Evolutionary conservation across 805 yeast species (phyloP).

Genomic region (Metschnikowia amazonensis): DNA sequence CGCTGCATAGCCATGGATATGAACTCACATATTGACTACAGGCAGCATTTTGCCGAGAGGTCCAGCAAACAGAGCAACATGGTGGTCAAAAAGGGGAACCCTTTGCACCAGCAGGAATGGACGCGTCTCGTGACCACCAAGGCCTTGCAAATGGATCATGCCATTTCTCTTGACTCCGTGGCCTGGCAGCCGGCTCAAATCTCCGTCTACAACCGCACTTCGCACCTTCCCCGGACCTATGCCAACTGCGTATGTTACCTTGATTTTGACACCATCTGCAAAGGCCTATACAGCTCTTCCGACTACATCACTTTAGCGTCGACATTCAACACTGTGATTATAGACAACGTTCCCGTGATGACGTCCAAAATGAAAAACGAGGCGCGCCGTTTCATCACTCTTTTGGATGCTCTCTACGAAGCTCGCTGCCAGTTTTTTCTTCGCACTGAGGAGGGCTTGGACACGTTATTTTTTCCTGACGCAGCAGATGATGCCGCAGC

Average conservation of each 20-base stretch:
- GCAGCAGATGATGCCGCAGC: conserved; percentile 19
- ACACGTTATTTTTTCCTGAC: conserved; percentile 61
- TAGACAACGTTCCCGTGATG: conserved; percentile 60
- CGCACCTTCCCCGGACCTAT: conserved; percentile 44
- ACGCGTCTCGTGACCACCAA: conserved; percentile 22
- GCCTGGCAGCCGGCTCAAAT: conserved; percentile 28
- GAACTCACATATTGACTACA: conserved; percentile 56
- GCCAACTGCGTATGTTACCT: conserved; percentile 39
- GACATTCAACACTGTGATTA: conserved; percentile 49
- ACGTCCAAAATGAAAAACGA: conserved; percentile 57
- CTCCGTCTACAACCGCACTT: conserved; percentile 53
- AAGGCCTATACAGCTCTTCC: conserved; percentile 56
- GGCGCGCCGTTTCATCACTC: conserved; percentile 63
- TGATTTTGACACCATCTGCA: conserved; percentile 53
- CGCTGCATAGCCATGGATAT: conserved; percentile 62
- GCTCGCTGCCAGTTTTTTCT: conserved; percentile 58
- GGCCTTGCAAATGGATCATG: conserved; percentile 16
- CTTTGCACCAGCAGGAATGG: conserved; percentile 34
- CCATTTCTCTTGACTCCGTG: conserved; percentile 11
- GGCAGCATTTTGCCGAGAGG: conserved; percentile 30
- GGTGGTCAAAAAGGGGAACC: conserved; percentile 28
- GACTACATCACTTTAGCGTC: conserved; percentile 70
- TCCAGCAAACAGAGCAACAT: conserved; percentile 25
- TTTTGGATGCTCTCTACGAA: conserved; percentile 68
- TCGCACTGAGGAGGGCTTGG: conserved; percentile 47